Conservation (phyloP, 371 early-diverging fungal genomes). For the Sporodiniella umbellata region DNA sequence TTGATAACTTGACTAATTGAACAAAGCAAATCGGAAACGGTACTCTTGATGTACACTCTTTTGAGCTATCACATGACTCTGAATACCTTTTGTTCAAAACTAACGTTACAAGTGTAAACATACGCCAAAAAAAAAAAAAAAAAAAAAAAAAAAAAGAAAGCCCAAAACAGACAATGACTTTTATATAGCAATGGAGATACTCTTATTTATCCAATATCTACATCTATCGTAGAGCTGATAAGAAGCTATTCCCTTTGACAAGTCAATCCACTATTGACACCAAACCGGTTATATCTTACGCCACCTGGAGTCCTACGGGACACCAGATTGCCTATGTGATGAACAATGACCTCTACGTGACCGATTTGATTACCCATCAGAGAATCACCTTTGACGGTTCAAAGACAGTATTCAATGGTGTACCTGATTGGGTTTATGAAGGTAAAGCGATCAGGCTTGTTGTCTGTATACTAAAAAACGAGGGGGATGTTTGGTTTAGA, state of each 20-base stretch:
- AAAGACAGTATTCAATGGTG: conserved; percentile 81
- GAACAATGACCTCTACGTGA: conserved; percentile 82
- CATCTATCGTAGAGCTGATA: conserved; percentile 61
- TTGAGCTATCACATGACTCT: conserved; percentile 73
- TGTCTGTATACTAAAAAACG: too few species aligned
- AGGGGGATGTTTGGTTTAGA: conserved; percentile 46
- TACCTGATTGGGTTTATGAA: conserved; percentile 97
- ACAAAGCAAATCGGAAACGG: conserved; percentile 20
- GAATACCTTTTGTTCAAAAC: conserved; percentile 71
- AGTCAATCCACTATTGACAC: conserved; percentile 21
- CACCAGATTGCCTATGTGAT: conserved; percentile 81
- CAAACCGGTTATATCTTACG: conserved; percentile 52
- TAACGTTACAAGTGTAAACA: conserved; percentile 54
- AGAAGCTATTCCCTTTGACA: conserved; percentile 58
- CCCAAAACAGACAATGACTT: too few species aligned
- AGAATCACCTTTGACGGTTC: conserved; percentile 85
- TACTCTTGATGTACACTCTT: conserved; percentile 37
- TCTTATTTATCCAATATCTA: conserved; percentile 77
- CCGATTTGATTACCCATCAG: conserved; percentile 60
- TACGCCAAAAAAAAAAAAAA: too few species aligned
- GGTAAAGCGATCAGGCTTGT: too few species aligned
- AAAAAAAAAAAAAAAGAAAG: too few species aligned
- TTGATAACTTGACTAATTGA: too few species aligned
- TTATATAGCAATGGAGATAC: conserved; percentile 75
- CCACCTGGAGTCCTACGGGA: conserved; percentile 76